These are phyloP conservation scores for Canariomyces notabilis DNA, from an alignment of 2,329 filamentous ascomycete species.

Conservation along the genomic window DNA sequence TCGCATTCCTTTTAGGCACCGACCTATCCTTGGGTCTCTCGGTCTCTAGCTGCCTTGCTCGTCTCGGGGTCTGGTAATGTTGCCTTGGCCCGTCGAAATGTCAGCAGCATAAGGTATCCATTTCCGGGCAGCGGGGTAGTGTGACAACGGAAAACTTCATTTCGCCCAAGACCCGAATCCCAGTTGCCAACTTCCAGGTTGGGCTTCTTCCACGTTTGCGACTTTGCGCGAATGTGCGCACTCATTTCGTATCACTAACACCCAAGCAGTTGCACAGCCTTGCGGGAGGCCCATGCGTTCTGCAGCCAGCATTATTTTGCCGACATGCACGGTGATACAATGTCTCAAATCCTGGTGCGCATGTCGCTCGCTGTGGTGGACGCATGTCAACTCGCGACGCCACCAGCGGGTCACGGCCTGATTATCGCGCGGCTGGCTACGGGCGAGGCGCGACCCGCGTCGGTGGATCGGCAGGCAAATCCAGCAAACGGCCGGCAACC, in stretches of 20 bases:
- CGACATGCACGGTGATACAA: neutral
- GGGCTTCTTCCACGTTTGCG: neutral
- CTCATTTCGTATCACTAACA: neutral
- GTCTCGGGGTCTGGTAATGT: too few species aligned
- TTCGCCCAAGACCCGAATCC: too few species aligned
- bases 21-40: too few species aligned
- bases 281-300: neutral
- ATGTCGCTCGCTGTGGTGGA: neutral
- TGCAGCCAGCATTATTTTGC: neutral
- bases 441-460: too few species aligned
- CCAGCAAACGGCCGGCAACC: neutral
- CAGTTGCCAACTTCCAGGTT: neutral
- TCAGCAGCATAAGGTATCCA: too few species aligned
- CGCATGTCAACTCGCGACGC: neutral
- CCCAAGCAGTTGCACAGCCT: neutral
- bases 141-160: too few species aligned
- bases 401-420: neutral
- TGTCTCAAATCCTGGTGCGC: neutral
- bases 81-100: too few species aligned
- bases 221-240: neutral
- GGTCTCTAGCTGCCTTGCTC: too few species aligned
- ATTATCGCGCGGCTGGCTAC: neutral
- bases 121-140: too few species aligned
- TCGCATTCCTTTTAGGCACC: too few species aligned
- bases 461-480: conserved; percentile 7